phyloP scores from a whole-genome alignment of 2,329 filamentous ascomycete species.

The Ophiobolus disseminans region DNA sequence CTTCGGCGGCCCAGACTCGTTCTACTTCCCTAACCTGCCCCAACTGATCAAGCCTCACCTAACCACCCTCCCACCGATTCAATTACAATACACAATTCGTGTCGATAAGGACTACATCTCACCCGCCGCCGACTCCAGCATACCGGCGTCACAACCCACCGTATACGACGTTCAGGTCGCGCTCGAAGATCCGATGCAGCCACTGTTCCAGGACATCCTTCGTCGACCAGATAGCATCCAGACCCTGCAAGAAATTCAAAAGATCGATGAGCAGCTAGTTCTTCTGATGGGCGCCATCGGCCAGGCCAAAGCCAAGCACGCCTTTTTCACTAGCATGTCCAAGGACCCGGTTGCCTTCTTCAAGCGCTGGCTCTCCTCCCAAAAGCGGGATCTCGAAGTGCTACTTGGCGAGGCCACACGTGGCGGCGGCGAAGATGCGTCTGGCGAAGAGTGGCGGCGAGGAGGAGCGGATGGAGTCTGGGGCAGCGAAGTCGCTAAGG shows the following conservation, averaged over 20 bases:
- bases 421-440: constrained; percentile 57
- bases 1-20: constrained; percentile 71
- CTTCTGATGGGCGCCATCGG: constrained; percentile 81
- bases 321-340: constrained; percentile 80
- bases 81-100: constrained; percentile 89
- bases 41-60: constrained; percentile 82
- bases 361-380: constrained; percentile 85
- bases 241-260: constrained; percentile 76
- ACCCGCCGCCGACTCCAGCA: constrained; percentile 72
- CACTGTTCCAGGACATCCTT: constrained; percentile 62
- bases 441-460: constrained; percentile 73
- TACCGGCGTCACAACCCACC: constrained; percentile 72
- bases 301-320: constrained; percentile 87
- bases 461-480: constrained; percentile 68
- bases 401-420: constrained; percentile 81
- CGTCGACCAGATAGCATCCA: constrained; percentile 58
- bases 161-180: constrained; percentile 89
- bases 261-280: constrained; percentile 84
- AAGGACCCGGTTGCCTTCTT: constrained; percentile 86
- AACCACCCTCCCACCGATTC: constrained; percentile 78
- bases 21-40: constrained; percentile 85
- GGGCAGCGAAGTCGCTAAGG: constrained; percentile 66
- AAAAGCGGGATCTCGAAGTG: constrained; percentile 88
- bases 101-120: constrained; percentile 69
- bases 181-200: constrained; percentile 82